Evolutionary conservation across 1,284 basidiomycete species (phyloP).

Genomic region (Xerocomus amazonicus): DNA sequence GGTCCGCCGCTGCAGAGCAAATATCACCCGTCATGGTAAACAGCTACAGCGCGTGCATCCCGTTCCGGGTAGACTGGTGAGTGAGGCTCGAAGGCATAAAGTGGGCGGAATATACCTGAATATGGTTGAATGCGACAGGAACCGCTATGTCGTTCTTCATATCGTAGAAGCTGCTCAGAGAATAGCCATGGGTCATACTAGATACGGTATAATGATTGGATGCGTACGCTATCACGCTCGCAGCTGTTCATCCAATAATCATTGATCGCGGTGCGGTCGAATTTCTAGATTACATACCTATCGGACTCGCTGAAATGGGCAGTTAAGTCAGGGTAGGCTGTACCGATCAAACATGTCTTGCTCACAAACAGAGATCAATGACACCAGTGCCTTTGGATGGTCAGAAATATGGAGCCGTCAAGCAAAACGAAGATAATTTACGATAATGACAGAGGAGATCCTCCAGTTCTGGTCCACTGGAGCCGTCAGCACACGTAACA

Average conservation of each 20-base stretch:
- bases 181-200: neutral
- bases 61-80: neutral
- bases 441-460: constrained; percentile 1
- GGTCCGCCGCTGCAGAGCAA: neutral
- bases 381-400: neutral
- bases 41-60: neutral
- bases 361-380: neutral
- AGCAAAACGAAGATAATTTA: neutral
- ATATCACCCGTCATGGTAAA: neutral
- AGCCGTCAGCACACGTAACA: neutral
- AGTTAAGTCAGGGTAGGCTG: neutral
- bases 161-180: neutral
- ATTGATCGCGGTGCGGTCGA: neutral
- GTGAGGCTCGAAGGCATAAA: neutral
- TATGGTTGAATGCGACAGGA: too few relatives aligned
- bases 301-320: neutral
- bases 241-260: neutral
- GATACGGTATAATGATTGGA: neutral
- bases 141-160: neutral
- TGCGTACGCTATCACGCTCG: neutral
- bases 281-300: neutral
- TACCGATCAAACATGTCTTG: neutral
- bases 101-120: neutral
- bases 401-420: neutral
- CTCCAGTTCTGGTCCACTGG: constrained; percentile 8